Conservation (phyloP, 1,284 basidiomycete genomes). For the Exsudoporus floridanus region DNA sequence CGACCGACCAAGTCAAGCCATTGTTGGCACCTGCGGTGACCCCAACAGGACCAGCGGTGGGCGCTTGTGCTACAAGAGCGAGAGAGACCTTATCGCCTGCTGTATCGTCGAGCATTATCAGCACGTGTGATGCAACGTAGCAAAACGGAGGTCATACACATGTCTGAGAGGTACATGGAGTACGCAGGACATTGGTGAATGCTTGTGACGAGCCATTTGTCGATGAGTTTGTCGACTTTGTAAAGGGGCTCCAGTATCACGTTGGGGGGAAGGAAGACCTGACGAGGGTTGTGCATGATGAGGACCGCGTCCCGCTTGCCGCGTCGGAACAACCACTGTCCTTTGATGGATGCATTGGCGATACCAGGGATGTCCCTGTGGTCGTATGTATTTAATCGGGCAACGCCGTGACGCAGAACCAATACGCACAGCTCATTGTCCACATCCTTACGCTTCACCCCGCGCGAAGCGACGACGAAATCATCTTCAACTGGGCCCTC, state of each 20-base stretch:
- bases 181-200: constrained; percentile 24
- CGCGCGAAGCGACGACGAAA: constrained; percentile 21
- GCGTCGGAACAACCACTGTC: constrained; percentile 18
- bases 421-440: constrained; percentile 13
- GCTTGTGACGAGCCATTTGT: constrained; percentile 23
- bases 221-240: constrained; percentile 16
- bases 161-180: constrained; percentile 30
- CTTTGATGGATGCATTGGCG: constrained; percentile 15
- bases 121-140: not conserved
- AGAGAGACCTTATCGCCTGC: constrained; percentile 19
- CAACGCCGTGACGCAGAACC: not conserved
- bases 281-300: constrained; percentile 25
- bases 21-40: not conserved
- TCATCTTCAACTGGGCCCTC: constrained; percentile 22
- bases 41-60: not conserved
- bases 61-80: constrained; percentile 12
- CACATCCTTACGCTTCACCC: constrained; percentile 1
- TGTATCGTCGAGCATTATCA: constrained; percentile 6
- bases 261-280: constrained; percentile 17
- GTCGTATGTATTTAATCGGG: not conserved
- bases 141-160: constrained; percentile 9
- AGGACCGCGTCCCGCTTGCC: constrained; percentile 23
- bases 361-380: constrained; percentile 11
- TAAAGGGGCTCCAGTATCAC: constrained; percentile 21
- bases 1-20: constrained; percentile 13